These are phyloP conservation scores for Tetrahymena malaccensis DNA, from an alignment of 73 alveolate genomes.

Conservation along the genomic window DNA sequence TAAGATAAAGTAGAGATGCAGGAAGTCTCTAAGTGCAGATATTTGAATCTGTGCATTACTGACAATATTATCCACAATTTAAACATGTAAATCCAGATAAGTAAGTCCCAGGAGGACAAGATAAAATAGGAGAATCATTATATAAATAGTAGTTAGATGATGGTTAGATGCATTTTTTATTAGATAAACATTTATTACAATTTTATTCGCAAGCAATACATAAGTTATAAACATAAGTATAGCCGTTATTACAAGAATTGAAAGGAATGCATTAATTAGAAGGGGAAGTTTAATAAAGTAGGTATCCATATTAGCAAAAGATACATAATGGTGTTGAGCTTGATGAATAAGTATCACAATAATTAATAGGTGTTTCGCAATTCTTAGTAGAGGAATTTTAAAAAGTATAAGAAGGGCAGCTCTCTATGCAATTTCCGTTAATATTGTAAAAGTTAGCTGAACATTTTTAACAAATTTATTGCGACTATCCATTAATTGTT, in stretches of 20 bases:
- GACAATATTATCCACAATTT: background rate
- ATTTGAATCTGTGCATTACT: background rate
- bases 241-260: background rate
- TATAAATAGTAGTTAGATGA: background rate
- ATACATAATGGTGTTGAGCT: background rate
- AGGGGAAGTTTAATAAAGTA: background rate
- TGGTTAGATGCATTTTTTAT: background rate
- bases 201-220: background rate
- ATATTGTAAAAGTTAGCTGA: background rate
- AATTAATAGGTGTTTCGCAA: background rate
- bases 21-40: background rate
- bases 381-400: background rate
- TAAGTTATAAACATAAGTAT: background rate
- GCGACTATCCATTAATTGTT: background rate
- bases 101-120: background rate
- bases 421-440: background rate
- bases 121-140: background rate
- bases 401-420: background rate
- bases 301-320: background rate
- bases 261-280: background rate
- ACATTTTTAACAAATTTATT: background rate
- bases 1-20: background rate
- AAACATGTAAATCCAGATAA: background rate
- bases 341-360: background rate
- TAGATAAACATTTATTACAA: background rate